Conservation (phyloP, 1,284 basidiomycete species). For the Ustilago crameri region DNA sequence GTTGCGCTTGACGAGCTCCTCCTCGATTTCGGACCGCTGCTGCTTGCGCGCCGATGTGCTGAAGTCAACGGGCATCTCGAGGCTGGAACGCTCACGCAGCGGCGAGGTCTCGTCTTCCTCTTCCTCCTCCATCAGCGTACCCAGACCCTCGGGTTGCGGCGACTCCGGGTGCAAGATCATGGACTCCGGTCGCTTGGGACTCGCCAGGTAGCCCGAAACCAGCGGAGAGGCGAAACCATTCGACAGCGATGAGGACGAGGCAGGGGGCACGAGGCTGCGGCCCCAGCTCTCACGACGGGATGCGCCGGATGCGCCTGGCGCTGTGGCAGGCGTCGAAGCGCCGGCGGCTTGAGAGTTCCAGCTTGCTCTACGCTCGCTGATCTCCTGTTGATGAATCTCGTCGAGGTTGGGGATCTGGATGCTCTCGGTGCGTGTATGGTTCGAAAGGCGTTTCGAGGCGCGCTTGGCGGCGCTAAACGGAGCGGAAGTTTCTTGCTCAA, state of each 20-base stretch:
- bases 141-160: conserved; percentile 49
- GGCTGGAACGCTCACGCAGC: conserved; percentile 33
- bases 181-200: conserved; percentile 44
- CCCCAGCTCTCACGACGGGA: conserved; percentile 39
- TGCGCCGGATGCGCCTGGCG: conserved; percentile 12
- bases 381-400: conserved; percentile 54
- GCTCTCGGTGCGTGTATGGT: conserved; percentile 49
- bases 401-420: conserved; percentile 62
- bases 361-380: conserved; percentile 44
- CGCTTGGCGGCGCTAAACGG: conserved; percentile 13
- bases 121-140: conserved; percentile 61
- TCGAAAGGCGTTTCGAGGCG: conserved; percentile 40
- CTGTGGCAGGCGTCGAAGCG: conserved; percentile 10
- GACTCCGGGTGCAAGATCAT: conserved; percentile 44
- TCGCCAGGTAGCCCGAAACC: conserved; percentile 26
- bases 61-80: conserved; percentile 37
- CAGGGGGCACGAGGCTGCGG: conserved; percentile 22
- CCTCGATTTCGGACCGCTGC: conserved; percentile 43
- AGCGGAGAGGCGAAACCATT: conserved; percentile 33
- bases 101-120: conserved; percentile 60
- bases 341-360: conserved; percentile 41
- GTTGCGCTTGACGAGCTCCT: conserved; percentile 53
- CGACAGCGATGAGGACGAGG: conserved; percentile 17
- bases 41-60: conserved; percentile 19
- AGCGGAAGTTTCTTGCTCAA: conserved; percentile 7